Evolutionary conservation across 2,329 filamentous ascomycete genomes (phyloP), one percentile per base, ranked within the genome.

Genomic region (Didymella pinodella): DNA sequence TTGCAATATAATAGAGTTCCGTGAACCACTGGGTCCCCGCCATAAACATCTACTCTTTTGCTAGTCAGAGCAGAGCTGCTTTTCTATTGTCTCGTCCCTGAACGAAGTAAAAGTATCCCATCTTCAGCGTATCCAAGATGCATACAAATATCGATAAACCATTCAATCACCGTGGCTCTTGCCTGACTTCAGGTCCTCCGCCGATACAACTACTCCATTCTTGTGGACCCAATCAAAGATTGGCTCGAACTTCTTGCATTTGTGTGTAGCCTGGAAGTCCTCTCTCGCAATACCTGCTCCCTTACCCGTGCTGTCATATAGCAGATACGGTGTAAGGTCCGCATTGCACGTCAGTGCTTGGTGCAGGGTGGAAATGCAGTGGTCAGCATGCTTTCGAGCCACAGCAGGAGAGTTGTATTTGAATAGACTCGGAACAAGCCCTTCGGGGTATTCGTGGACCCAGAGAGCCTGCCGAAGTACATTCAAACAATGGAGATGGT

Each of bases 261-360:
- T 43, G 40, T 43, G 40, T 26, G 40, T 43, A 26, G 40, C 40
- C 22, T 43, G 40, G 22, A 43, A 43, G 40, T 43, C 40, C 11
- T 43, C 40, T 14, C 40, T 43, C 14, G 40, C 40, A 43, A 26
- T 11, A 43, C 40, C 40, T 16, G 40, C 40, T 14, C 40, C 40
- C 10, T 43, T 11, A 14, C 40, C 40, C 8, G 40, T 43, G 40
- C 40, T 43, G 40, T 43, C 40, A 12, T 43, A 43, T 3, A 43
- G 20, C 3, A 43, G 40, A 25, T 43, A 43, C 6, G 40, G 40
- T 22, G 40, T 43, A 3, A 43, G 40, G 40, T 43, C 40, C 14
- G 40, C 40, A 11, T 43, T 43, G 40, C 40, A 43, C 20, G 40
- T 43, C 40, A 43, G 16, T 7, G 40, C 40, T 43, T 43, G 40